Base-by-base conservation (phyloP, 106 monocot species). In the Dendrobium chrysotoxum region DNA sequence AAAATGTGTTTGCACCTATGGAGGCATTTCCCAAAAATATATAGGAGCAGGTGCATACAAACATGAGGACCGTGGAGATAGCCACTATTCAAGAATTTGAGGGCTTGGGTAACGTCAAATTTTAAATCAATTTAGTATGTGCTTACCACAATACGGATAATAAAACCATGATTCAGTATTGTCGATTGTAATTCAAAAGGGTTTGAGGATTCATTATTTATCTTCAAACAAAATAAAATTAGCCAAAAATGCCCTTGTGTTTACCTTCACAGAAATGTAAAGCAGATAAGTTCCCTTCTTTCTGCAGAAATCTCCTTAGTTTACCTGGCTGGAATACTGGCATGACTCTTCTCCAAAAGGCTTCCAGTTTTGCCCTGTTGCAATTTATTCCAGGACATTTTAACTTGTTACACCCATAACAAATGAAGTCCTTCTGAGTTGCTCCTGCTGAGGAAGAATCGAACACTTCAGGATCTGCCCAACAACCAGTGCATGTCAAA, bases 251-350 rank as follows among this genome's bases (percentile, higher is more conserved):
- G 31, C 3, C 70, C 31, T 2, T 70, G 70, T 30, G 74, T 26
- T 83, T 75, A 97, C 97, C 97, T 89, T 92, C 87, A 78, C 78
- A 79, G 25, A 89, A 77, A 79, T 88, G 84, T 31, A 97, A 84
- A 20, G 94, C 86, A 55, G 94, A 90, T 40, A 97, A 82, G 79
- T 76, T 89, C 28, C 88, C 94, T 81, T 94, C 89, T 86, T 91
- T 90, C 46, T 78, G 81, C n/a, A 97, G 75, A 72, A 97, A 91
- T 50, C 75, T 89, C 85, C 55, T 89, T 53, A 91, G 72, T 21
- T 88, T 87, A 84, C 80, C 84, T 71, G 84, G 82, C 66, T 86
- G 89, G 79, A 92, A 90, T 40, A 82, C 85, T 16, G 76, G 80
- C 45, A 88, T 57, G 12, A 90, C 73, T 86, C 77, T 86, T 66